Evolutionary conservation across 495 filamentous ascomycete species (phyloP).

Genomic region (Ramalina peruviana): DNA sequence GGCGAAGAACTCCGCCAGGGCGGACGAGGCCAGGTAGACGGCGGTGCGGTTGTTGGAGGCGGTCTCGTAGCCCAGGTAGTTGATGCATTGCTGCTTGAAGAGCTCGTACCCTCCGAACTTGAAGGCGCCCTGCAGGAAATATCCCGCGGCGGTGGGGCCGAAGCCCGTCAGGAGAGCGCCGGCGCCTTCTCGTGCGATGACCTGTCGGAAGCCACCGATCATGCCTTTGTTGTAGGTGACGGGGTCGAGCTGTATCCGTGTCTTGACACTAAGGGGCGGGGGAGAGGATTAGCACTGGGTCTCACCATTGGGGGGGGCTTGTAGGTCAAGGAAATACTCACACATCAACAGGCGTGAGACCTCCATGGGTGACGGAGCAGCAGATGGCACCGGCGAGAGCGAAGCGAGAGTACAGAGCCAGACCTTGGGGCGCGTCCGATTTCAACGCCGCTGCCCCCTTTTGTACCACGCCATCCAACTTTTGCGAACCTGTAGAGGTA

Average conservation of each 20-base stretch:
- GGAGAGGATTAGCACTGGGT: slow-evolving; percentile 13
- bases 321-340: slow-evolving; percentile 38
- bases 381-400: slow-evolving; percentile 88
- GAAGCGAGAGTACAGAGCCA: slow-evolving; percentile 64
- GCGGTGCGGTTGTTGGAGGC: slow-evolving; percentile 76
- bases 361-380: slow-evolving; percentile 88
- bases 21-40: slow-evolving; percentile 78
- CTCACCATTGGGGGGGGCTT: not conserved
- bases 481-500: slow-evolving; percentile 24
- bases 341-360: slow-evolving; percentile 91
- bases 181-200: slow-evolving; percentile 71
- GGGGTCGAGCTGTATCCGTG: slow-evolving; percentile 85
- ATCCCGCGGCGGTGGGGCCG: slow-evolving; percentile 78
- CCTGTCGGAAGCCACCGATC: slow-evolving; percentile 75
- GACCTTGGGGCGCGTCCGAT: slow-evolving; percentile 34
- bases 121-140: slow-evolving; percentile 90
- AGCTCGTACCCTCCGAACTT: slow-evolving; percentile 94
- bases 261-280: slow-evolving; percentile 61
- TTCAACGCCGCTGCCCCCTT: slow-evolving; percentile 20
- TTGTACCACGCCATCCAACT: slow-evolving; percentile 26
- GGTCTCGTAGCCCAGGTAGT: slow-evolving; percentile 62
- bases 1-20: slow-evolving; percentile 81
- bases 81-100: slow-evolving; percentile 90
- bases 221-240: slow-evolving; percentile 79
- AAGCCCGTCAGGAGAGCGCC: slow-evolving; percentile 78